Conservation (phyloP, 352 stramenopile species). For the Globisporangium mamillatum region DNA sequence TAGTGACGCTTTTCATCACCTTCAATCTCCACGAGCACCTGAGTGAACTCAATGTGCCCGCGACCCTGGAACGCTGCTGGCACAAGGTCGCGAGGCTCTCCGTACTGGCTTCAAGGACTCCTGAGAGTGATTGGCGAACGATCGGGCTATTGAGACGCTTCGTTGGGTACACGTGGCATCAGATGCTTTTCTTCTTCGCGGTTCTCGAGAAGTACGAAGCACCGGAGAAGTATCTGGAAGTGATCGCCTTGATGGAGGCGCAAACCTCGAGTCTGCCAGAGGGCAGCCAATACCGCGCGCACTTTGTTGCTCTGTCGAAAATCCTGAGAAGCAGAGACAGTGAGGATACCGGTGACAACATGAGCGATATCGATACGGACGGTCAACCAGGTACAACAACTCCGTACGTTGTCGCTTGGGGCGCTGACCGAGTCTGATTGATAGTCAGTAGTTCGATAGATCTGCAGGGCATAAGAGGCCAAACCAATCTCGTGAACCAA, state of each 20-base stretch:
- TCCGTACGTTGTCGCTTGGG: constrained; percentile 5
- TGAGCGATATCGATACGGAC: background rate
- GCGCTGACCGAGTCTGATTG: background rate
- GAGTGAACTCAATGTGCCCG: constrained; percentile 10
- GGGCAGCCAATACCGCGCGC: constrained; percentile 1
- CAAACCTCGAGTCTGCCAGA: background rate
- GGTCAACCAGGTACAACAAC: background rate
- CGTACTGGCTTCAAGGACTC: background rate
- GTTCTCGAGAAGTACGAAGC: constrained; percentile 20
- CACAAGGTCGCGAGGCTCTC: background rate
- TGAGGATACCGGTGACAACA: background rate
- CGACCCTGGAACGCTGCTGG: constrained; percentile 11
- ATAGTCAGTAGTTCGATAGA: background rate
- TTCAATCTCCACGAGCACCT: constrained; percentile 9
- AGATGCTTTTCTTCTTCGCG: constrained; percentile 24
- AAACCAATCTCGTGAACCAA: background rate
- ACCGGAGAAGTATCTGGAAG: background rate
- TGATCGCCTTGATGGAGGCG: background rate
- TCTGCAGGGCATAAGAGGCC: background rate
- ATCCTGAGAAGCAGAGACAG: background rate
- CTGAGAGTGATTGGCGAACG: background rate
- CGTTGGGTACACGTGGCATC: constrained; percentile 19
- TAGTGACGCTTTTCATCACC: constrained; percentile 17
- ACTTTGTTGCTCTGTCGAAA: background rate
- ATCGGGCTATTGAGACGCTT: constrained; percentile 11